A percentile compares a stretch with the other conserved stretches of the same genome.
Conservation (phyloP, 129 eudicot genomes). For the Helichrysum umbraculigerum region DNA sequence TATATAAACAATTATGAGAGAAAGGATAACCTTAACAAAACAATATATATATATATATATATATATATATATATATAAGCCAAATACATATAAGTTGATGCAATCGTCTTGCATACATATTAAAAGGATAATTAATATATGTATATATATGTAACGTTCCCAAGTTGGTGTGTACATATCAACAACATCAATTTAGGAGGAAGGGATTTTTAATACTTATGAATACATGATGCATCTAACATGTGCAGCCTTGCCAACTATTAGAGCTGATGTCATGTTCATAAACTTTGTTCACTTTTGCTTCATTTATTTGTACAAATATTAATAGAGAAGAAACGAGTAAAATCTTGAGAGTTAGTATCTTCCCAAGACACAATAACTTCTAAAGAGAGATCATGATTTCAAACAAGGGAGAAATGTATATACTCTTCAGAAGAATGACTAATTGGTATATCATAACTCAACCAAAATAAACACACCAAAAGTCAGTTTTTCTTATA, state of each 20-base stretch:
- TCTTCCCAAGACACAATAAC: background rate
- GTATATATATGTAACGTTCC: background rate
- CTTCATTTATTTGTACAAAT: background rate
- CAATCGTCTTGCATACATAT: background rate
- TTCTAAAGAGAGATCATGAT: background rate
- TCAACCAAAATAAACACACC: slow-evolving; percentile 9
- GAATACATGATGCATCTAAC: background rate
- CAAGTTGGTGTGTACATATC: background rate
- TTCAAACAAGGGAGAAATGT: background rate
- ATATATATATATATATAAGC: background rate
- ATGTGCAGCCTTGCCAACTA: background rate
- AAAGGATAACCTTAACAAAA: background rate
- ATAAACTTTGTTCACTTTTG: slow-evolving; percentile 1
- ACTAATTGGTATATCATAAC: slow-evolving; percentile 1
- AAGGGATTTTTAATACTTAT: background rate
- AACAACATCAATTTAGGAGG: too few species aligned
- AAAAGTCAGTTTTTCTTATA: background rate
- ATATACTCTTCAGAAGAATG: background rate
- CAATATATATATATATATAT: too few species aligned
- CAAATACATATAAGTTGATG: background rate
- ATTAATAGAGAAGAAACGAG: background rate
- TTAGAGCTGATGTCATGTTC: slow-evolving; percentile 13
- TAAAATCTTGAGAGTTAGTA: background rate
- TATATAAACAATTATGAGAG: slow-evolving; percentile 18
- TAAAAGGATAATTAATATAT: too few species aligned